A percentile compares a stretch with the other conserved stretches of the same genome.
phyloP scores from a whole-genome alignment of 2,329 filamentous ascomycete species.

The Amesomyces nigricolor region DNA sequence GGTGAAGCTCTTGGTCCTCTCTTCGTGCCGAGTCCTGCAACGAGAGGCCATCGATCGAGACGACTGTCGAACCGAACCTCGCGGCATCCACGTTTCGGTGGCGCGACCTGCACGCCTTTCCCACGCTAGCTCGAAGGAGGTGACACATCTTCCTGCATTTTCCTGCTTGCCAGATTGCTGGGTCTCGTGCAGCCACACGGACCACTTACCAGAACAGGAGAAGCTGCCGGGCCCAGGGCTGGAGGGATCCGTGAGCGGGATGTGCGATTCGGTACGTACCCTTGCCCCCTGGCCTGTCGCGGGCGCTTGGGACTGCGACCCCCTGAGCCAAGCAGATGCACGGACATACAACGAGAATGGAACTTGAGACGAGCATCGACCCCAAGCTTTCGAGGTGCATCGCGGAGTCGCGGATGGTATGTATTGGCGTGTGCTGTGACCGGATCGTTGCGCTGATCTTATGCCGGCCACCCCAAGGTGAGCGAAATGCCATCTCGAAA shows the following conservation, averaged over 20 bases:
- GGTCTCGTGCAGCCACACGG: slow-evolving; percentile 24
- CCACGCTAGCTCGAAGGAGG: slow-evolving; percentile 19
- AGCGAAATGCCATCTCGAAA: slow-evolving; percentile 28
- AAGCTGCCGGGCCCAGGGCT: slow-evolving; percentile 28
- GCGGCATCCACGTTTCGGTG: slow-evolving; percentile 13
- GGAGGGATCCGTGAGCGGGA: slow-evolving; percentile 2
- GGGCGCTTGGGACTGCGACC: slow-evolving; percentile 33
- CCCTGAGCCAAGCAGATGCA: slow-evolving; percentile 24
- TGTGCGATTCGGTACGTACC: slow-evolving; percentile 19
- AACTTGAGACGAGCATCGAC: slow-evolving; percentile 43
- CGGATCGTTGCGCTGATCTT: slow-evolving; percentile 44
- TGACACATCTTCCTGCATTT: slow-evolving; percentile 14
- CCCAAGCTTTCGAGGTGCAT: slow-evolving; percentile 33
- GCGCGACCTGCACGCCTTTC: slow-evolving; percentile 14
- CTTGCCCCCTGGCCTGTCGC: slow-evolving; percentile 26
- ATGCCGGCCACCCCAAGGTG: slow-evolving; percentile 37
- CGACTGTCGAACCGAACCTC: background rate
- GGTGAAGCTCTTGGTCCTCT: slow-evolving; percentile 1
- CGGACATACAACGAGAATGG: slow-evolving; percentile 20
- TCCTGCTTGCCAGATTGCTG: slow-evolving; percentile 20
- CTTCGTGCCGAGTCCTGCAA: background rate
- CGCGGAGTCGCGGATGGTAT: slow-evolving; percentile 29
- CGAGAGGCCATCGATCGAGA: background rate
- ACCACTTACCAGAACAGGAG: slow-evolving; percentile 28
- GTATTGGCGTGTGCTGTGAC: slow-evolving; percentile 39